Percentiles rank a stretch among this genome's conserved stretches.
phyloP scores from a whole-genome alignment of 2,329 filamentous ascomycete genomes.

The Rugonectria rugulosa region DNA sequence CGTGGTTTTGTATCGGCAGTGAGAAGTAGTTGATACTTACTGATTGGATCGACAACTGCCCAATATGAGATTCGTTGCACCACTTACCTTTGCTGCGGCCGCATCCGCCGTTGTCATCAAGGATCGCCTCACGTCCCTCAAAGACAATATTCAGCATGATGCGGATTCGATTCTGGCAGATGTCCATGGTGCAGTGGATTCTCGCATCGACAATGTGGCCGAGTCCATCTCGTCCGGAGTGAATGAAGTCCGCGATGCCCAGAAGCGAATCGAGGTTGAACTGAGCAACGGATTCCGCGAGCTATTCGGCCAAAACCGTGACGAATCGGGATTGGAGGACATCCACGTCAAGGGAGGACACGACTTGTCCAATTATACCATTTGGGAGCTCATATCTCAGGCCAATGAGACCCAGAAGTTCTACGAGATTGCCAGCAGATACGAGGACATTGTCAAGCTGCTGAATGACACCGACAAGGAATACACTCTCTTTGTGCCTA shows the following conservation, averaged over 20 bases:
- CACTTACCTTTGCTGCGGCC: slow-evolving; percentile 31
- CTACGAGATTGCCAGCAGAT: slow-evolving; percentile 75
- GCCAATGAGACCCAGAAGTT: slow-evolving; percentile 82
- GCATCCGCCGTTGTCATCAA: slow-evolving; percentile 33
- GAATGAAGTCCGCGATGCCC: background rate
- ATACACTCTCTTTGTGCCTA: slow-evolving; percentile 83
- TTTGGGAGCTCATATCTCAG: slow-evolving; percentile 80
- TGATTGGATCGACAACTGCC: too few relatives aligned
- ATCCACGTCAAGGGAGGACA: slow-evolving; percentile 27
- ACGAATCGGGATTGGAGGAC: background rate
- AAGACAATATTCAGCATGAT: slow-evolving; percentile 17
- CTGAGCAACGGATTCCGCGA: slow-evolving; percentile 2
- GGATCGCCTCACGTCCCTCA: slow-evolving; percentile 10
- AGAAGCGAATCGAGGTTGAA: slow-evolving; percentile 11
- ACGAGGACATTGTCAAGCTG: slow-evolving; percentile 72
- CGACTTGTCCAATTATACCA: slow-evolving; percentile 69
- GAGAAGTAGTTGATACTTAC: too few relatives aligned
- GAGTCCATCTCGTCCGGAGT: slow-evolving; percentile 27
- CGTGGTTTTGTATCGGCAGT: too few relatives aligned
- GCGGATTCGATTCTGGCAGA: slow-evolving; percentile 13
- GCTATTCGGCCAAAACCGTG: background rate
- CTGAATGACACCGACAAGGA: slow-evolving; percentile 79
- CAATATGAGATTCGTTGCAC: slow-evolving; percentile 29
- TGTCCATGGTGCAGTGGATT: slow-evolving; percentile 9
- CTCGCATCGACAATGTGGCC: slow-evolving; percentile 21